Conservation (phyloP, 1,139 yeast species). For the Sugiyamaella xylanicola region DNA sequence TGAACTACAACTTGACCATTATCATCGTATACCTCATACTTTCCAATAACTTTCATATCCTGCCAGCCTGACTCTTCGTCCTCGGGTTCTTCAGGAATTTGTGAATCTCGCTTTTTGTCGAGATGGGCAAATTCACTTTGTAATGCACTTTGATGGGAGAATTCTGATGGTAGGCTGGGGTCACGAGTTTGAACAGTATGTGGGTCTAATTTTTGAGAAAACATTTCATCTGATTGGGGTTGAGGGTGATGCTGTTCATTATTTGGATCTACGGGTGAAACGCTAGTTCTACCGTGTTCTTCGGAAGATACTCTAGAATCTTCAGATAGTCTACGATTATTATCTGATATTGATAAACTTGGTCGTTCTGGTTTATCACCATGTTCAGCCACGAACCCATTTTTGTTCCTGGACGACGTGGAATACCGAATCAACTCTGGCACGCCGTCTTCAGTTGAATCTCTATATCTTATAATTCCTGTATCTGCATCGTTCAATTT, state of each 20-base stretch:
- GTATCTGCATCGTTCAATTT: slow-evolving; percentile 32
- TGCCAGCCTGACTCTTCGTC: slow-evolving; percentile 49
- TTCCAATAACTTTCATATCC: slow-evolving; percentile 63
- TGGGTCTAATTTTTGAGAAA: slow-evolving; percentile 18
- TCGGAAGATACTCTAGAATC: not conserved
- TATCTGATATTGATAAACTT: no score
- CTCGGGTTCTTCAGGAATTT: slow-evolving; percentile 1
- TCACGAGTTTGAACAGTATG: slow-evolving; percentile 16
- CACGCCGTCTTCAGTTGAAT: slow-evolving; percentile 23
- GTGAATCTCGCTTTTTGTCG: not conserved
- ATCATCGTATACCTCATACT: slow-evolving; percentile 59
- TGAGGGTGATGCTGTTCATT: not conserved
- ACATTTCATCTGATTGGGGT: slow-evolving; percentile 7
- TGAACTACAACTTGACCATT: slow-evolving; percentile 53
- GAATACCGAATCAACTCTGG: slow-evolving; percentile 27
- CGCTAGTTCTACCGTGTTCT: not conserved
- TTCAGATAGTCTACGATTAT: slow-evolving; percentile 2
- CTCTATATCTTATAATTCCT: slow-evolving; percentile 30
- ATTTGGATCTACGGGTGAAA: not conserved
- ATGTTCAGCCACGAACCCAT: not conserved
- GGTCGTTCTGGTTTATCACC: not conserved
- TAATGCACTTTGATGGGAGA: slow-evolving; percentile 28
- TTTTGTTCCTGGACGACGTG: slow-evolving; percentile 11
- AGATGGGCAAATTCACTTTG: slow-evolving; percentile 18
- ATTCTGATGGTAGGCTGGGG: slow-evolving; percentile 26